Percentiles rank a stretch among this genome's conserved stretches.
Evolutionary conservation across 2,329 filamentous ascomycete genomes (phyloP).

Genomic region (Penicillium brevicompactum): DNA sequence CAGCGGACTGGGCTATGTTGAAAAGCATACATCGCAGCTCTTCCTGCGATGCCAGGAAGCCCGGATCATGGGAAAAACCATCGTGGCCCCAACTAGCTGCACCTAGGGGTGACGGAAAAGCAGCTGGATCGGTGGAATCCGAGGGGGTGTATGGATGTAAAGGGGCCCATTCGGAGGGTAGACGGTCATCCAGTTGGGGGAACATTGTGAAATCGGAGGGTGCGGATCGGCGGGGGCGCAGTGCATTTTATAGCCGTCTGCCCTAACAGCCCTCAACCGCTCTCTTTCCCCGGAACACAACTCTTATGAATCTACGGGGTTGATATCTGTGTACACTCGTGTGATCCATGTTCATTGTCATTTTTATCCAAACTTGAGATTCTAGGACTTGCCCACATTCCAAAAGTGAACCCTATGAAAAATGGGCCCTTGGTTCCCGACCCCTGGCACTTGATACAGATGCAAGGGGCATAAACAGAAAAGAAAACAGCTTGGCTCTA

Average conservation of each 20-base stretch:
- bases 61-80: conserved; percentile 41
- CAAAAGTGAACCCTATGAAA: neutral
- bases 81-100: conserved; percentile 29
- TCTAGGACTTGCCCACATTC: neutral
- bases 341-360: no score
- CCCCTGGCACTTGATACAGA: conserved; percentile 3
- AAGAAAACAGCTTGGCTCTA: conserved; percentile 1
- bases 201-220: neutral
- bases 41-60: conserved; percentile 50
- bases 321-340: no score
- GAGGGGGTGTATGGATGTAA: conserved; percentile 13
- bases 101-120: conserved; percentile 21
- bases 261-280: neutral
- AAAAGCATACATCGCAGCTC: conserved; percentile 49
- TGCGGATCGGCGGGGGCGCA: neutral
- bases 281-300: no score
- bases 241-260: neutral
- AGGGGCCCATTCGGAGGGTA: conserved; percentile 12
- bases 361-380: no score
- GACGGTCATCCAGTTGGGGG: neutral
- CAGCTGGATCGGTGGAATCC: conserved; percentile 15
- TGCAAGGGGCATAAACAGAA: conserved; percentile 3
- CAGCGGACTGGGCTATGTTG: conserved; percentile 47
- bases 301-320: no score
- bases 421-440: neutral